Base-by-base conservation (phyloP, 129 eudicot species). In the Tagetes erecta region DNA sequence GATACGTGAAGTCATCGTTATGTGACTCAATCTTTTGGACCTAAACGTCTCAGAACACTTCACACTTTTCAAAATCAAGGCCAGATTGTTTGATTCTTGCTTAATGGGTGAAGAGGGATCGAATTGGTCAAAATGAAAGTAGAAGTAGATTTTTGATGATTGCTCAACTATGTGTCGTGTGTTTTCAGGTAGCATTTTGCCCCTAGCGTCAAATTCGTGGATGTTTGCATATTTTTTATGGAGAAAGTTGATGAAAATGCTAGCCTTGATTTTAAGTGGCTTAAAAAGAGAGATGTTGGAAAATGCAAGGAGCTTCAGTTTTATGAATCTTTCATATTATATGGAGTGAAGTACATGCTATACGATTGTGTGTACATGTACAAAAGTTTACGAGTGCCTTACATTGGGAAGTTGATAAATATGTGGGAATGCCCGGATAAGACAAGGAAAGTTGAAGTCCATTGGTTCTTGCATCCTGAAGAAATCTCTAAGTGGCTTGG, bases 361-460 rank as follows among this genome's bases (percentile, higher is more conserved):
- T 74, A 84, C 81, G 96, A 92, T 62, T 85, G 87, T 83, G 96
- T 92, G 59, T 92, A 80, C 45, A 81, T 89, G 91, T 59, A 83
- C 82, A 83, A 84, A 73, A 89, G 79, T 4, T 82, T 83, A 66
- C 69, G 71, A 31, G 80, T 74, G 42, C 90, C 90, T 13, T 86
- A 84, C 39, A 77, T 92, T 6, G 96, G 98, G 46, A 92, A 89
- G 66, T 39, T 92, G 62, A 75, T 85, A 59, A 87, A 87, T 78
- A 84, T 87, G 66, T 92, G 98, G 98, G 95, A 87, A 75, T 7
- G 0, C 39, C 56, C 65, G 0, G 87, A 77, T 42, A 83, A 81
- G 79, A 50, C 68, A 13, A 89, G 85, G 73, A 84, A 76, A 81
- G 83, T 89, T 35, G 86, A 92, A 81, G 72, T 87, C 66, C 90